Base-by-base conservation (phyloP, 805 yeast genomes). In the Saturnispora silvae region DNA sequence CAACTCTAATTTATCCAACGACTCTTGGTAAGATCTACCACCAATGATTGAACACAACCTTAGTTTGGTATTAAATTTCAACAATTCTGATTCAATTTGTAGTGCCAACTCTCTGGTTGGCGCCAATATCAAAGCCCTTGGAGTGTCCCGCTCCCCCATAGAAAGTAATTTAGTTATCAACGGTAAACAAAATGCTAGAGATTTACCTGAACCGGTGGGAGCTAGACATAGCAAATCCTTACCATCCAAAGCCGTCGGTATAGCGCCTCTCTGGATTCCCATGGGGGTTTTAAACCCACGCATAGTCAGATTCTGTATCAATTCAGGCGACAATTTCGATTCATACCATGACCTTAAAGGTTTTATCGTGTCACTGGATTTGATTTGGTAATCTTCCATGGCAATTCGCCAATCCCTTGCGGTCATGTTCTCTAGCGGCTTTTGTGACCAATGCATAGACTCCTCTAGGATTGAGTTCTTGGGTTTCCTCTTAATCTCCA, bases 171-270 rank as follows among this genome's bases (percentile, higher is more conserved):
- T 75, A 2, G 74, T 54, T 8, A 82, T 51, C 35, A 84, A 57
- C 0, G 98, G 97, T 2, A 89, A 56, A 9, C 82, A 54, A 56
- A 78, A 89, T 2, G 94, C 80, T 10, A 87, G 63, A 0, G 98
- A 89, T 53, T 92, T 89, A 49, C 98, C 98, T 1, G 95, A 82
- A 10, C 98, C 98, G 0, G 98, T 89, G 47, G 86, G 86, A 0
- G 97, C 96, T n/a, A 87, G 71, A 11, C 95, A 97, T 16, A 87
- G 66, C 2, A 83, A 64, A 54, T 89, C 96, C 18, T 73, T 58
- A 3, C 68, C 61, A 0, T 61, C 53, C 17, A 77, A 48, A 0
- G 80, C 77, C 19, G 78, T 60, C 0, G 96, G 96, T 4, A 89
- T 74, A 0, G 96, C 70, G 0, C 94, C 92, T 44, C 96, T 61